These are phyloP conservation scores for Penicilliopsis zonata DNA, from an alignment of 495 filamentous ascomycete species.

Conservation along the genomic window DNA sequence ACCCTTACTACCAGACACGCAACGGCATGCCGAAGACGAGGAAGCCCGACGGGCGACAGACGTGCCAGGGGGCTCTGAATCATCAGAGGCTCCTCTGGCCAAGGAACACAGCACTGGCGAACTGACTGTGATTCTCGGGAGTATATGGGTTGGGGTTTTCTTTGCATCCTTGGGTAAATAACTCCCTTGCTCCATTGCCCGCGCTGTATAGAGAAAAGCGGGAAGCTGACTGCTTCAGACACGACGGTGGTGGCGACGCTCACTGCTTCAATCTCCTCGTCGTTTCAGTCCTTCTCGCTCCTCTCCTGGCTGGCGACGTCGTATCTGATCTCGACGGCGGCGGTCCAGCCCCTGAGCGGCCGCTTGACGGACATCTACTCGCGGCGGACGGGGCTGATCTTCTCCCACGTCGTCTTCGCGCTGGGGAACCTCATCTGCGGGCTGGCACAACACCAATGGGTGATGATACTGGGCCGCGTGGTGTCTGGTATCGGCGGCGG, in stretches of 20 bases:
- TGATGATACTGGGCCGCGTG: conserved; percentile 70
- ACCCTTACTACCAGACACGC: conserved; percentile 21
- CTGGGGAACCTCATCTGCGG: conserved; percentile 79
- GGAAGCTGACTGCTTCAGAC: conserved; percentile 31
- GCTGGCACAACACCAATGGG: conserved; percentile 52
- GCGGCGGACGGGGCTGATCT: conserved; percentile 61
- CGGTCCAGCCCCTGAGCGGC: conserved; percentile 74
- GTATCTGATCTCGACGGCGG: conserved; percentile 85
- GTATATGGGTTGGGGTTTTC: conserved; percentile 69
- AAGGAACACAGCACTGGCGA: conserved; percentile 30
- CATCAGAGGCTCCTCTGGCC: conserved; percentile 13
- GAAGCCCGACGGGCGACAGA: conserved; percentile 8
- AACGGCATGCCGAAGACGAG: conserved; percentile 4
- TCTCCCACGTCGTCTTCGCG: conserved; percentile 72
- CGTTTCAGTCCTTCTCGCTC: conserved; percentile 72
- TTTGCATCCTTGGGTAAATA: conserved; percentile 56
- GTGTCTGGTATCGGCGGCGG: conserved; percentile 80
- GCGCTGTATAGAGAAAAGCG: no score
- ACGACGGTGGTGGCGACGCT: conserved; percentile 78
- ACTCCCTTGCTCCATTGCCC: background rate
- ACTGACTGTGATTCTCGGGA: conserved; percentile 29
- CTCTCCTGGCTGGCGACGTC: conserved; percentile 85
- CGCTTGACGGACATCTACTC: conserved; percentile 83
- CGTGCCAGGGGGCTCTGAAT: conserved; percentile 6
- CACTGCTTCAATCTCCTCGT: conserved; percentile 71